phyloP scores from a whole-genome alignment of 2,329 filamentous ascomycete species.

The Penicillium sp. region DNA sequence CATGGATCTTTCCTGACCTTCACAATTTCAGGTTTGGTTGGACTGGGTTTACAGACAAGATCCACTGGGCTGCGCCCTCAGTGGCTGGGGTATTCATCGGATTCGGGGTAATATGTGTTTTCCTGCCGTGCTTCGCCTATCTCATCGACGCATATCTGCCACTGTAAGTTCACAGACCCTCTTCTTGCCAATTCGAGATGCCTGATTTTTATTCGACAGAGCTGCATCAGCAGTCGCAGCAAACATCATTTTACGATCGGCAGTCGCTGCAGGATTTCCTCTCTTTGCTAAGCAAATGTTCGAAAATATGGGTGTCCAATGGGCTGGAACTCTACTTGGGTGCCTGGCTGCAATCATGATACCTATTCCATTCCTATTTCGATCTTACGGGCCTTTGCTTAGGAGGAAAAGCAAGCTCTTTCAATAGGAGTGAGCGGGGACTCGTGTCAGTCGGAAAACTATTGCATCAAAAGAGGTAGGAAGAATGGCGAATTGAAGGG shows the following conservation, averaged over 20 bases:
- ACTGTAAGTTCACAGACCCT: conserved; percentile 27
- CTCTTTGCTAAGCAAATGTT: conserved; percentile 37
- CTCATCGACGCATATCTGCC: conserved; percentile 37
- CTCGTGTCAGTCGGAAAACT: neutral
- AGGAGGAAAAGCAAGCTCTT: conserved; percentile 23
- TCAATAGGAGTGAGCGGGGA: neutral
- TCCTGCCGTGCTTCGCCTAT: conserved; percentile 33
- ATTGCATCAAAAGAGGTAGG: no score
- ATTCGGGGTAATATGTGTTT: conserved; percentile 30
- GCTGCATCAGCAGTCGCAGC: conserved; percentile 36
- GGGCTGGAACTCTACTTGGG: conserved; percentile 36
- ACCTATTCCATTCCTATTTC: conserved; percentile 31
- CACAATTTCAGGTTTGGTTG: conserved; percentile 27
- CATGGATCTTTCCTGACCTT: neutral
- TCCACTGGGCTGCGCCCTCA: conserved; percentile 29
- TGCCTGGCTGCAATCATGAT: conserved; percentile 31
- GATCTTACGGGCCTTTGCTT: conserved; percentile 25
- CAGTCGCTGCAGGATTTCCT: conserved; percentile 32
- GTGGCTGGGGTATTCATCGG: conserved; percentile 24
- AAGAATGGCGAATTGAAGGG: no score
- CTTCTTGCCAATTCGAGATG: neutral
- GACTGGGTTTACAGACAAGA: conserved; percentile 25
- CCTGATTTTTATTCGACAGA: conserved; percentile 5
- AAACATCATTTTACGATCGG: conserved; percentile 34
- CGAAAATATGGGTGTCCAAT: conserved; percentile 32